Base-by-base conservation (phyloP, 2,329 filamentous ascomycete species). In the Mariannaea sp. region DNA sequence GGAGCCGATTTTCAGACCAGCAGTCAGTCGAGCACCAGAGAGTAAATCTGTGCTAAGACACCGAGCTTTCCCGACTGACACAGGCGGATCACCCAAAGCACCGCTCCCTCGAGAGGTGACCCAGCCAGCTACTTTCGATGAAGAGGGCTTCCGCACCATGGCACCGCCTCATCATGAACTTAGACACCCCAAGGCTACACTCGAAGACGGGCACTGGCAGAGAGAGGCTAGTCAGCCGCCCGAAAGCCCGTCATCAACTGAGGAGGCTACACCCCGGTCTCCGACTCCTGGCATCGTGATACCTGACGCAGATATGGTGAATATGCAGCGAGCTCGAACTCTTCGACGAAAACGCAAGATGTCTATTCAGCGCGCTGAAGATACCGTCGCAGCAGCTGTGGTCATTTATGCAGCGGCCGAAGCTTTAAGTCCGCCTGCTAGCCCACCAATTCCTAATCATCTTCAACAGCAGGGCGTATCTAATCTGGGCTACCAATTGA, bases 321-420 rank as follows among this genome's bases (percentile, higher is more conserved):
- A 71, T 54, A 66, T 72, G 48, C 66, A 79, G 48, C 74, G 76
- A 39, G 73, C 71, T 17, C 74, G 70, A 48, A 79, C 73, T 40
- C 62, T 80, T 14, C 74, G 73, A 49, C 76, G 75, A 46, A 76
- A 75, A 58, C 73, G 75, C 48, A 77, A 73, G 53, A 69, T 75
- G 53, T 73, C 73, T n/a, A 68, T 78, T 27, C 73, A 72, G 30
- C 69, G 76, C 13, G 77, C 76, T 13, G 80, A 83, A 65, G 81
- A 83, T 53, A 75, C 77, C 27, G 69, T 82, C 26, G 80, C 80
- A 27, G 77, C 80, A 27, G 80, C 78, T 12, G 80, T 82, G 19
- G 74, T 82, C 19, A 75, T 83, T 16, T 80, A 80, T 56, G 80
- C 81, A 32, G 73, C 79, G 7, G 78, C 74, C 27, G 77, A 79